A percentile compares a stretch with the other conserved stretches of the same genome.
Evolutionary conservation across 306 rosid species (phyloP).

Genomic region (Dryas alaskensis): DNA sequence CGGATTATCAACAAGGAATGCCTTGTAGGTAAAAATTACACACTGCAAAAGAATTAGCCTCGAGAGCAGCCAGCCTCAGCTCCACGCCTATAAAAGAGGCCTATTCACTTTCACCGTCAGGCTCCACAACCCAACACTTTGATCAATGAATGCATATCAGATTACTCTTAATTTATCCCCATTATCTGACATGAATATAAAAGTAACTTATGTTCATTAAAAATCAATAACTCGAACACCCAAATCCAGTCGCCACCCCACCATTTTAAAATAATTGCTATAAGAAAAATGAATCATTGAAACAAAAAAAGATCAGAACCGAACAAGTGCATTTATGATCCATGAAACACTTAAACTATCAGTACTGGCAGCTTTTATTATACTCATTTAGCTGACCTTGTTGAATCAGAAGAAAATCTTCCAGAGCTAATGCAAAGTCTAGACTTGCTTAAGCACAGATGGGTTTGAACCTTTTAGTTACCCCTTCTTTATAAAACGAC

Average conservation of each 20-base stretch:
- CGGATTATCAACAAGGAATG: not conserved
- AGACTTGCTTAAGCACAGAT: not conserved
- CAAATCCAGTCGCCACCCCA: too few species aligned
- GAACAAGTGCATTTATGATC: too few species aligned
- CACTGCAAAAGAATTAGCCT: not conserved
- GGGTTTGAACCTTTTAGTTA: conserved; percentile 4
- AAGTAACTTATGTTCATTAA: too few species aligned
- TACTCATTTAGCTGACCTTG: not conserved
- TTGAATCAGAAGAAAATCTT: not conserved
- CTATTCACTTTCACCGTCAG: not conserved
- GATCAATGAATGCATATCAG: not conserved
- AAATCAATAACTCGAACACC: too few species aligned
- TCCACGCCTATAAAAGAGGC: not conserved
- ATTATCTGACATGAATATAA: not conserved
- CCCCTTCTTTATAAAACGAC: not conserved
- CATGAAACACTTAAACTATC: not conserved
- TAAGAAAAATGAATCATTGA: too few species aligned
- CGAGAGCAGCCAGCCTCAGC: not conserved
- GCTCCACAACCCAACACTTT: not conserved
- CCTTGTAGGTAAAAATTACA: not conserved
- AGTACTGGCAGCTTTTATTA: not conserved
- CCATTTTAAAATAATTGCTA: too few species aligned
- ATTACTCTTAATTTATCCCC: not conserved
- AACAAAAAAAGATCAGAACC: too few species aligned
- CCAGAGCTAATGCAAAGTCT: not conserved